Conservation (phyloP, 2,329 filamentous ascomycete species). For the Ophiocordyceps camponoti-floridani region DNA sequence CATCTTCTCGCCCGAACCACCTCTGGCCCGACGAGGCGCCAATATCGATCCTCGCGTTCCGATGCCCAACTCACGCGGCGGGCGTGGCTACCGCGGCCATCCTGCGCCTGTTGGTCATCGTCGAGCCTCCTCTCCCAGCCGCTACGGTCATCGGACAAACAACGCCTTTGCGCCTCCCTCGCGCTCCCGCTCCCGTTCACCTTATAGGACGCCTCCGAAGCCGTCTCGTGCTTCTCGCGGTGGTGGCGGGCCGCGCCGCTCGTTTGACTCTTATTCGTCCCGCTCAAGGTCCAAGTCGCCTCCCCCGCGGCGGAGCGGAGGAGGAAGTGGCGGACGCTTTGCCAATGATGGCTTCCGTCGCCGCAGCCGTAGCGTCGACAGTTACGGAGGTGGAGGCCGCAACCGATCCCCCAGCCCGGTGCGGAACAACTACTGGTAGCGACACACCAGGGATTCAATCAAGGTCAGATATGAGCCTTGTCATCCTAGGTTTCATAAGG, state of each 20-base stretch:
- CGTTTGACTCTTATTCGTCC: constrained; percentile 24
- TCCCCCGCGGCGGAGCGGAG: constrained; percentile 12
- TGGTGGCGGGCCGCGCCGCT: constrained; percentile 25
- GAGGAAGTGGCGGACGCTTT: constrained; percentile 13
- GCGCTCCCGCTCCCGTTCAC: constrained; percentile 25
- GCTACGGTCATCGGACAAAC: constrained; percentile 21
- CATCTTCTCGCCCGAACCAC: constrained; percentile 67
- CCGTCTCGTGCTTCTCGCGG: constrained; percentile 8
- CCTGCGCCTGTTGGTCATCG: constrained; percentile 12
- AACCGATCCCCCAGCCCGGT: constrained; percentile 21
- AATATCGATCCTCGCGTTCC: constrained; percentile 33
- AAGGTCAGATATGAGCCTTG: neutral
- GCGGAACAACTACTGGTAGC: constrained; percentile 14
- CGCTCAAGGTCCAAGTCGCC: constrained; percentile 28
- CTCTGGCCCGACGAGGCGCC: constrained; percentile 45
- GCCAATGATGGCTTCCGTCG: constrained; percentile 17
- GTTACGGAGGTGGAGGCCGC: constrained; percentile 18
- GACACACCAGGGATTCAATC: neutral
- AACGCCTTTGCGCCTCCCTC: constrained; percentile 48
- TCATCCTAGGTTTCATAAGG: too few species aligned
- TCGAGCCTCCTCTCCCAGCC: constrained; percentile 11
- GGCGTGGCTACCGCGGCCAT: constrained; percentile 11
- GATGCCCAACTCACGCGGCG: constrained; percentile 13
- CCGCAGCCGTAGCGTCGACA: constrained; percentile 29
- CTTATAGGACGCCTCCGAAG: constrained; percentile 19